A percentile compares a stretch with the other conserved stretches of the same genome.
phyloP scores from a whole-genome alignment of 1,284 basidiomycete species.

The Coriolopsis trogii region DNA sequence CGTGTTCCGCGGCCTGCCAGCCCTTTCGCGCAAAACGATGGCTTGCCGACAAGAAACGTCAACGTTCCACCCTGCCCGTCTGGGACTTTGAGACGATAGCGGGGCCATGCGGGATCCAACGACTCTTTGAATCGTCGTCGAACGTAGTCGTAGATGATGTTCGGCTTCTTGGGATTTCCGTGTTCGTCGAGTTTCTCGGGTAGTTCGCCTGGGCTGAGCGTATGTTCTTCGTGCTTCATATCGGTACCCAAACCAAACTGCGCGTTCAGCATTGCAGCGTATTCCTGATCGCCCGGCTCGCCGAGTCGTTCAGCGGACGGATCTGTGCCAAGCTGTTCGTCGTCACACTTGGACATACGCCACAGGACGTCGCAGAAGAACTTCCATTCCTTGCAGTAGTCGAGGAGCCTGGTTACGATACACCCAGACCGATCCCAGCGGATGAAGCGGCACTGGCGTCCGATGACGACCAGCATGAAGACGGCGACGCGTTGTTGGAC shows the following conservation, averaged over 20 bases:
- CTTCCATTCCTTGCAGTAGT: conserved; percentile 1
- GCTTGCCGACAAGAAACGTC: conserved; percentile 6
- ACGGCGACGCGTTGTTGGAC: conserved; percentile 4
- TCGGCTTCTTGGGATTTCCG: neutral
- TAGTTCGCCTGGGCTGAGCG: neutral
- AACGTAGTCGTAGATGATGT: neutral
- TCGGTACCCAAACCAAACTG: no score
- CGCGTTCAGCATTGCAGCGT: neutral
- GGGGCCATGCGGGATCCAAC: neutral
- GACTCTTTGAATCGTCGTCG: neutral
- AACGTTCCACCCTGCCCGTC: neutral
- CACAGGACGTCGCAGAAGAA: conserved; percentile 8
- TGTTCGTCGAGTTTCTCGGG: neutral
- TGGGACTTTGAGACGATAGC: neutral
- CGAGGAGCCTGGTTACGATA: neutral
- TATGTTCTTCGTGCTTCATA: no score
- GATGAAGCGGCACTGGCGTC: conserved; percentile 1
- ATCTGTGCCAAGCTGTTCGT: conserved; percentile 8
- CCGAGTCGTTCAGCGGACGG: neutral
- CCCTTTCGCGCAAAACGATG: neutral
- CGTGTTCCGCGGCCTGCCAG: conserved; percentile 5
- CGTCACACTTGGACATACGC: neutral
- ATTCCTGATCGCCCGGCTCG: neutral
- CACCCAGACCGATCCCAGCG: conserved; percentile 7
- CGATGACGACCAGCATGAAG: conserved; percentile 1